phyloP scores from a whole-genome alignment of 1,139 yeast species.

The Scheffersomyces lignicola region DNA sequence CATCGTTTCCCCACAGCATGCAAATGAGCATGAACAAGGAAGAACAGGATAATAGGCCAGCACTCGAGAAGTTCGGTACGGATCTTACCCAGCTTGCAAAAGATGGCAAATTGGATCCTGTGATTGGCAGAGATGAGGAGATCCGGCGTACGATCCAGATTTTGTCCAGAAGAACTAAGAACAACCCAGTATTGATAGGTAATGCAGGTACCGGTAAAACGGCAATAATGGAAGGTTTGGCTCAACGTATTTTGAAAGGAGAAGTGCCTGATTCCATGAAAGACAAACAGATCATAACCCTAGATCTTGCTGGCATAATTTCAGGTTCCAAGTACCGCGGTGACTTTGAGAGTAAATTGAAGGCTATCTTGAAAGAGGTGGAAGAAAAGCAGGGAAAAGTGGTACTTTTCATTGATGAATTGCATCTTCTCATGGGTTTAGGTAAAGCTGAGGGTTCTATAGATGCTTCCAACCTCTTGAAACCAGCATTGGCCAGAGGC shows the following conservation, averaged over 20 bases:
- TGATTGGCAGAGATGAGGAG: slow-evolving; percentile 95
- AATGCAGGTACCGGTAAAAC: slow-evolving; percentile 98
- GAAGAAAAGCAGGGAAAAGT: slow-evolving; percentile 79
- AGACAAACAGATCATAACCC: slow-evolving; percentile 74
- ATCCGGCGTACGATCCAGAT: slow-evolving; percentile 91
- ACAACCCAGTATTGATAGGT: slow-evolving; percentile 92
- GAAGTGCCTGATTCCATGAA: slow-evolving; percentile 95
- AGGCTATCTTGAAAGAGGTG: slow-evolving; percentile 80
- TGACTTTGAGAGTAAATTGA: slow-evolving; percentile 90
- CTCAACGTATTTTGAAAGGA: slow-evolving; percentile 85
- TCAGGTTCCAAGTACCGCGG: slow-evolving; percentile 96
- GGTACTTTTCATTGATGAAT: slow-evolving; percentile 87
- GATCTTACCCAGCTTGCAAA: slow-evolving; percentile 84
- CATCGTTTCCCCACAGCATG: slow-evolving; percentile 17
- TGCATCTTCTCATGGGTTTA: slow-evolving; percentile 85
- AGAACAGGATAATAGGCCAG: slow-evolving; percentile 63
- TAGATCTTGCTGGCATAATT: slow-evolving; percentile 85
- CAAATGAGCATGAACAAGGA: slow-evolving; percentile 48
- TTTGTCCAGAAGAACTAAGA: slow-evolving; percentile 86
- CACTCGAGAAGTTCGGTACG: slow-evolving; percentile 83
- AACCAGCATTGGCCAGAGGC: slow-evolving; percentile 95
- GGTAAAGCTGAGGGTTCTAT: slow-evolving; percentile 96
- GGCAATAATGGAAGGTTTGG: slow-evolving; percentile 93
- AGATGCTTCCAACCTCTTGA: slow-evolving; percentile 90
- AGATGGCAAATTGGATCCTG: slow-evolving; percentile 93